Evolutionary conservation across 805 yeast species (phyloP), one percentile per base, ranked within the genome.

Genomic region (Wickerhamiella kurtzmanii): DNA sequence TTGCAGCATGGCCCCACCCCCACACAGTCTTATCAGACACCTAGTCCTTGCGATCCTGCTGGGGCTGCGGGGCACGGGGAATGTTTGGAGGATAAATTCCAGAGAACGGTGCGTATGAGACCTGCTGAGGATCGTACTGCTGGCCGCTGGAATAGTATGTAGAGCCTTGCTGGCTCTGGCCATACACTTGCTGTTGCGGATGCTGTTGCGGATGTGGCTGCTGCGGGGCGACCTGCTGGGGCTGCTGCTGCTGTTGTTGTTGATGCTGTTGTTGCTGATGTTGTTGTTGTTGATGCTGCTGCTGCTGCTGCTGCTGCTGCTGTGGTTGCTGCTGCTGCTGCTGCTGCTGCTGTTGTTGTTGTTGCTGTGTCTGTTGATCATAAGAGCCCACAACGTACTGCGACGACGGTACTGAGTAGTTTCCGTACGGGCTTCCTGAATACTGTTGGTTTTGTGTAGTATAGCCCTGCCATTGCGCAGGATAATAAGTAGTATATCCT

Each of bases 391-490:
- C n/a, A 22, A 39, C 50, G 11, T 46, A 46, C 42, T 45, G 45
- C 37, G 46, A 42, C 8, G 32, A 25, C 32, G 16, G 37, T 48
- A 50, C 38, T 15, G 38, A n/a, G 42, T 36, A 35, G 19, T 20
- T 13, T 35, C 44, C 38, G 35, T 41, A 43, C 35, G 44, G 38
- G 44, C 36, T 22, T 35, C 17, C 18, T 18, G 22, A 13, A 17
- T 36, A 22, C 28, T 37, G 45, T 44, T 3, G 48, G 49, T 19
- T 17, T 13, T 17, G 19, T 15, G 46, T 43, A 36, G 20, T 42
- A 43, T 46, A 47, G 43, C 48, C 43, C 28, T 43, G 53, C 45
- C 45, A 45, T 45, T 47, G 28, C 48, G 46, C 41, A n/a, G n/a
- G n/a, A n/a, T n/a, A n/a, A 41, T 35, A 19, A 44, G 44, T 2